phyloP scores from a whole-genome alignment of 805 yeast genomes.

The Cyberlindnera nakhonratchasimensis region DNA sequence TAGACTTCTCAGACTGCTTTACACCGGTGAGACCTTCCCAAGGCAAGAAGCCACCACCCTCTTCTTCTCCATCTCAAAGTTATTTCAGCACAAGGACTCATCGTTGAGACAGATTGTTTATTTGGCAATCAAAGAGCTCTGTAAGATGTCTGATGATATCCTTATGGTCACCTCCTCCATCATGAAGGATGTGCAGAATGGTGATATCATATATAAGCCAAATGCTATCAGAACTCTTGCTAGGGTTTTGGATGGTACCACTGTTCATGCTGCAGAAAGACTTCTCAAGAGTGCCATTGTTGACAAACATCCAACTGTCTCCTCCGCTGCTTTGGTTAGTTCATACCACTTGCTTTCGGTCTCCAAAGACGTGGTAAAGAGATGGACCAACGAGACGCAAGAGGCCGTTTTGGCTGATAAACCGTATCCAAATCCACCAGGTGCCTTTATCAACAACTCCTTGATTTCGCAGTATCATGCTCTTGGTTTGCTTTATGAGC shows the following conservation, averaged over 20 bases:
- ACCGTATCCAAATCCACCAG: conserved; percentile 38
- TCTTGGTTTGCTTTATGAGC: conserved; percentile 79
- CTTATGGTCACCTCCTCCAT: conserved; percentile 97
- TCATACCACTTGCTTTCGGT: conserved; percentile 88
- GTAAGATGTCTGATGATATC: conserved; percentile 81
- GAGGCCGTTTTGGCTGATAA: conserved; percentile 70
- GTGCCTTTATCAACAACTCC: conserved; percentile 61
- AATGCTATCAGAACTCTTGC: conserved; percentile 91
- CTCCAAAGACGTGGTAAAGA: conserved; percentile 85
- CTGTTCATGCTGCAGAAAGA: conserved; percentile 92
- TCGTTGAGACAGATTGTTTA: conserved; percentile 90
- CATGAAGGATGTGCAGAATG: conserved; percentile 95
- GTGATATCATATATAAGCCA: conserved; percentile 82
- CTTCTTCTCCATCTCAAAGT: conserved; percentile 89
- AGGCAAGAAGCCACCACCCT: conserved; percentile 85
- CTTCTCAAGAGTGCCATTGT: conserved; percentile 89
- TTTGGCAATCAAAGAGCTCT: conserved; percentile 88
- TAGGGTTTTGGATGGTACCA: conserved; percentile 83
- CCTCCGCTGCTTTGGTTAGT: conserved; percentile 92
- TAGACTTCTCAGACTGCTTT: conserved; percentile 74
- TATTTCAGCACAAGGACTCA: conserved; percentile 88
- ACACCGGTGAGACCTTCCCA: conserved; percentile 85
- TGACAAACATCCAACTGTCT: conserved; percentile 79
- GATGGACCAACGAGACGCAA: conserved; percentile 92
- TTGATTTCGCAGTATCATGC: conserved; percentile 95